Percentiles rank a stretch among this genome's conserved stretches.
Evolutionary conservation across 305 asterid genomes (phyloP).

Genomic region (Fraxinus paxiana): DNA sequence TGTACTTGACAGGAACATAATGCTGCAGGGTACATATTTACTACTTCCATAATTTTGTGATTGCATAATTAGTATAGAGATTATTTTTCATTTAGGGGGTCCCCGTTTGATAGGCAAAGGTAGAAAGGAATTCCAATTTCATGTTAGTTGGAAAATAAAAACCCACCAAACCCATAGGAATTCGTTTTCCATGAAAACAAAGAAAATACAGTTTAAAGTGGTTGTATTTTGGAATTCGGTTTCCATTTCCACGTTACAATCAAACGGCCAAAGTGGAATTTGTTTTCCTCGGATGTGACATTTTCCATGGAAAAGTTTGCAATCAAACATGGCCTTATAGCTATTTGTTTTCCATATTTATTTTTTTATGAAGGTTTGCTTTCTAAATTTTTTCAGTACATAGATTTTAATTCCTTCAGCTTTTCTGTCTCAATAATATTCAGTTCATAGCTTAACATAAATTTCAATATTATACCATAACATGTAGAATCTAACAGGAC

Average conservation of each 20-base stretch:
- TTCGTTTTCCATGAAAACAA: too few relatives aligned
- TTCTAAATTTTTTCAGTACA: not conserved
- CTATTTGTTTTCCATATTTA: not conserved
- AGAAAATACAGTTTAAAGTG: too few relatives aligned
- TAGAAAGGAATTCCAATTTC: too few relatives aligned
- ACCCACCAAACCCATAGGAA: too few relatives aligned
- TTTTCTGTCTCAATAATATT: not conserved
- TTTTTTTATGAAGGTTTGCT: not conserved
- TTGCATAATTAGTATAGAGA: not conserved
- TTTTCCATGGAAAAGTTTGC: too few relatives aligned
- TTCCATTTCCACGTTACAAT: too few relatives aligned
- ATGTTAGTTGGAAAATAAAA: too few relatives aligned
- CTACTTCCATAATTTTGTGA: not conserved
- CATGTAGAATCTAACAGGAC: not conserved
- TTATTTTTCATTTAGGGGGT: not conserved
- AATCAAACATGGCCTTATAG: not conserved
- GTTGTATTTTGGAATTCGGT: too few relatives aligned
- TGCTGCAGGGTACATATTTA: not conserved
- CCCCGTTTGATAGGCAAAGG: too few relatives aligned
- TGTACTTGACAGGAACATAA: not conserved
- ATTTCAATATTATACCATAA: not conserved
- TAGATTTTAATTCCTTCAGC: not conserved
- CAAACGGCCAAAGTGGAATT: too few relatives aligned
- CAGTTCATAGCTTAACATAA: not conserved
- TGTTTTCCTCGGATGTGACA: too few relatives aligned